Evolutionary conservation across 306 rosid species (phyloP), one percentile per base, ranked within the genome.

Genomic region (Trifolium pratense): DNA sequence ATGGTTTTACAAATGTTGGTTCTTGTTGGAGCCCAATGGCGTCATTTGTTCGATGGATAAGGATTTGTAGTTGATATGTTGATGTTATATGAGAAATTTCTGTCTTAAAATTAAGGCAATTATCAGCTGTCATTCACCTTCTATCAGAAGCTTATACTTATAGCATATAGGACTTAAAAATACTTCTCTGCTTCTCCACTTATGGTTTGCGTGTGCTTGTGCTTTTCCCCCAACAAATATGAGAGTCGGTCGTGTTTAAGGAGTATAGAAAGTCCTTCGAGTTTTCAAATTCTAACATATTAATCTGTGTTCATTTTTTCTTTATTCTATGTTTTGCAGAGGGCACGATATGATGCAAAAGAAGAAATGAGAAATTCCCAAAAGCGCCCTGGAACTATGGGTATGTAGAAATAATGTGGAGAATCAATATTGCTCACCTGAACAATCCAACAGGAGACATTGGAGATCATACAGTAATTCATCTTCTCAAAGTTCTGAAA

Each of bases 321-420:
- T 80, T 71, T 76, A 23, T 26, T 39, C 52, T 31, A n/a, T 51
- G 1, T 77, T 61, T 40, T 81, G 83, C 88, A 94, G 99, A 89
- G 95, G 43, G 73, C 90, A 23, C 90, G 85, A 66, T 94, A 94
- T 53, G 96, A 91, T 56, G 89, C 86, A 9, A 97, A 94, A 79
- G 99, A 91, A 83, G 96, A 91, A 83, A 79, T 85, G 89, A 90
- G 97, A 75, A 89, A 82, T 78, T 83, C 85, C 48, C 93, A 76
- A 67, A 94, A 80, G 95, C 90, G 89, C 43, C 72, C 73, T 66
- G 99, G 87, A 79, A 83, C 82, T 63, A 69, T 87, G 20, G 77
- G 88, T 26, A n/a, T n/a, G n/a, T n/a, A 91, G 90, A 84, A 75
- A 82, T 75, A 87, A 83, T 46, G 62, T 80, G 20, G 96, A 94